Evolutionary conservation across 495 filamentous ascomycete genomes (phyloP).

Genomic region (Durotheca rogersii): DNA sequence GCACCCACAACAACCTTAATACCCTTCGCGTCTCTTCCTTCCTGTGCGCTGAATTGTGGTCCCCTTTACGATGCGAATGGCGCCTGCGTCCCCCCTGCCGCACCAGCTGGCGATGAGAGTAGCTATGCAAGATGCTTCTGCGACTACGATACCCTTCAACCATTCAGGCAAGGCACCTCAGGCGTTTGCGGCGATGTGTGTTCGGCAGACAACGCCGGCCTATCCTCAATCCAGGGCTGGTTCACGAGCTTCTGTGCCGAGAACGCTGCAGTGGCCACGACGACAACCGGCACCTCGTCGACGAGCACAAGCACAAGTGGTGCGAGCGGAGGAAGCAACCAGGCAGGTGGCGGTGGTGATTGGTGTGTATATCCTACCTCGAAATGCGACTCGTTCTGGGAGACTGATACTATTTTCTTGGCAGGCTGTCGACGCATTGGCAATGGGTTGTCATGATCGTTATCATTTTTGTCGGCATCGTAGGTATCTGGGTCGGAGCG

Average conservation of each 20-base stretch:
- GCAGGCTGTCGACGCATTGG: conserved; percentile 52
- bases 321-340: conserved; percentile 12
- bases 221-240: conserved; percentile 50
- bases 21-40: conserved; percentile 46
- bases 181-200: conserved; percentile 46
- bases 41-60: conserved; percentile 50
- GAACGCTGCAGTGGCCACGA: conserved; percentile 25
- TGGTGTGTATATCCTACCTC: conserved; percentile 24
- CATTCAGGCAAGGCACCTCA: conserved; percentile 43
- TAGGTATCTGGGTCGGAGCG: conserved; percentile 55
- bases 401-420: conserved; percentile 11
- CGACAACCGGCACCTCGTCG: conserved; percentile 21
- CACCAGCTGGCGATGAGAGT: conserved; percentile 25
- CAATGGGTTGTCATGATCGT: conserved; percentile 60
- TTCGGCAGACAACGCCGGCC: conserved; percentile 33
- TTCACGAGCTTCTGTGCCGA: conserved; percentile 48
- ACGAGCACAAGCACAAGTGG: conserved; percentile 24
- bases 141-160: conserved; percentile 39
- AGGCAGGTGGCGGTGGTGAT: conserved; percentile 24
- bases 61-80: conserved; percentile 57
- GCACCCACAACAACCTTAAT: conserved; percentile 45
- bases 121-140: conserved; percentile 52
- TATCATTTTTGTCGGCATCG: conserved; percentile 52
- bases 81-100: conserved; percentile 49
- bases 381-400: neutral